Base-by-base conservation (phyloP, 805 yeast species). In the Helenozyma baotianmanensis region DNA sequence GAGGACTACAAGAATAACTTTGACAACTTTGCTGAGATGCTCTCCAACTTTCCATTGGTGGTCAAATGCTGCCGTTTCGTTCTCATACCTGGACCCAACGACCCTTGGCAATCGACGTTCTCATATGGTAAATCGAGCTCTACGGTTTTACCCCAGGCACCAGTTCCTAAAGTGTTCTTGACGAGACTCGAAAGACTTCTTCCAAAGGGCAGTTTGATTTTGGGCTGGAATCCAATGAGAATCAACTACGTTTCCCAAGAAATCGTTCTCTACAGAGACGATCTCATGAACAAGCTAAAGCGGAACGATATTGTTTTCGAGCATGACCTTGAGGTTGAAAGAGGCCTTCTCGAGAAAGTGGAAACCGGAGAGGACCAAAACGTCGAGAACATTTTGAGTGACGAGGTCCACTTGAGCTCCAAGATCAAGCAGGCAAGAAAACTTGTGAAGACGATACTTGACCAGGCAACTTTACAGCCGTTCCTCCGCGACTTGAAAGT, bases 401-500 rank as follows among this genome's bases (percentile, higher is more conserved):
- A 48, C 14, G 47, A 39, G 12, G 51, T 47, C 6, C 59, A 54
- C 31, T 42, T 66, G 21, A 42, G 79, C 0, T 54, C 74, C 4
- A 75, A 74, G 31, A 55, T 74, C 3, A 59, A 62, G 25, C 83
- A 80, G 53, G 76, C 87, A 0, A 68, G 86, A 41, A 80, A 81
- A 48, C 58, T 88, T 2, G 85, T 82, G 12, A 80, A 83, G 42
- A 88, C 97, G 0, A 40, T 92, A 1, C 57, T 92, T 9, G 95
- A 86, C 50, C 99, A 92, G 58, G 92, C 92, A 1, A 82, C 78
- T 50, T 55, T 92, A 28, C 82, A 92, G 21, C 98, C 98, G 9
- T 87, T 89, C 50, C 61, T 78, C 2, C 57, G 65, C 13, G 58
- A 66, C 14, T 60, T 75, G 17, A 72, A 85, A 39, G 83, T 94